These are phyloP conservation scores for Clitopilus hobsonii DNA, from an alignment of 768 basidiomycete genomes.

Conservation along the genomic window DNA sequence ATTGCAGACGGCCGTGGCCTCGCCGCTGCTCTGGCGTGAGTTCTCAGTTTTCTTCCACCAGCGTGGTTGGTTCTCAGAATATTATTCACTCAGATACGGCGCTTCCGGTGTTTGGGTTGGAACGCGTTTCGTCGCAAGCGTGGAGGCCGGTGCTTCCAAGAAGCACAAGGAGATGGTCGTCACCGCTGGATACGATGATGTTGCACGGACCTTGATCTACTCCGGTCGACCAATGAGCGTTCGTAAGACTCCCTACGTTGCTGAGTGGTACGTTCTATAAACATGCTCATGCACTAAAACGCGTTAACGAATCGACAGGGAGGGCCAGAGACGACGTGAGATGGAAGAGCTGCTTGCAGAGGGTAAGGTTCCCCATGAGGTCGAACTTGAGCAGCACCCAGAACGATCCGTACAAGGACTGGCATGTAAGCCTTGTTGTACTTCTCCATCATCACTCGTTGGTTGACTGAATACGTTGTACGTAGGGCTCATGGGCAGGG, in stretches of 20 bases:
- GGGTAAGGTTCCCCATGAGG: slow-evolving; percentile 73
- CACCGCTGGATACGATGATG: slow-evolving; percentile 73
- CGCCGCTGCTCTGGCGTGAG: slow-evolving; percentile 67
- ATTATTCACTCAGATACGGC: slow-evolving; percentile 50
- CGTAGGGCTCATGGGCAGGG: slow-evolving; percentile 75
- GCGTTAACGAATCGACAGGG: slow-evolving; percentile 35
- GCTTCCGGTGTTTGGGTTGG: slow-evolving; percentile 87
- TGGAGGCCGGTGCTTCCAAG: slow-evolving; percentile 74
- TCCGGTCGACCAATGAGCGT: slow-evolving; percentile 80
- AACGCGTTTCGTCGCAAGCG: slow-evolving; percentile 80
- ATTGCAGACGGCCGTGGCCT: slow-evolving; percentile 81
- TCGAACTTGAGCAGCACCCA: slow-evolving; percentile 65
- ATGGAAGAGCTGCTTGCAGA: slow-evolving; percentile 51
- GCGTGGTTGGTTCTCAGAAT: background rate
- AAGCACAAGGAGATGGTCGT: slow-evolving; percentile 66
- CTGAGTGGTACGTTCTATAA: slow-evolving; percentile 49
- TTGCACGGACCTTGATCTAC: slow-evolving; percentile 66
- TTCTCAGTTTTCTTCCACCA: slow-evolving; percentile 1
- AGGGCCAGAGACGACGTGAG: slow-evolving; percentile 55
- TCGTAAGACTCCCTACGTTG: slow-evolving; percentile 74
- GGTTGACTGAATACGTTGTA: slow-evolving; percentile 1
- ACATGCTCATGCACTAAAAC: background rate
- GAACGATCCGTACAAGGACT: slow-evolving; percentile 57
- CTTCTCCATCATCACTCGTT: too few relatives aligned
- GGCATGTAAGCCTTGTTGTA: slow-evolving; percentile 41